These are phyloP conservation scores for Discostella stelligeroides DNA, from an alignment of 108 stramenopile genomes.

Conservation along the genomic window DNA sequence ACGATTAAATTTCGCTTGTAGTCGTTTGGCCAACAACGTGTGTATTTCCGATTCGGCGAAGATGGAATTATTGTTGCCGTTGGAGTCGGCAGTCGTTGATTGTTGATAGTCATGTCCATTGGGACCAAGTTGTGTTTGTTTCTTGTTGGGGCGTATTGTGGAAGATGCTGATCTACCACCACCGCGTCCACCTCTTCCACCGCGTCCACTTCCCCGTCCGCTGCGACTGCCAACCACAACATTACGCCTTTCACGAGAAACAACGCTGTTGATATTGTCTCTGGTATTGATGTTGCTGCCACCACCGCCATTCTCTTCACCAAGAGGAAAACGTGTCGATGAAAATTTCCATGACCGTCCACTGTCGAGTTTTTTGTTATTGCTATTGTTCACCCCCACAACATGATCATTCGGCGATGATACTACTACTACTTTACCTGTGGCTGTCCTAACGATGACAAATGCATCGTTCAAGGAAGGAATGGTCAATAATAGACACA, in stretches of 20 bases:
- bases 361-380: too few relatives aligned
- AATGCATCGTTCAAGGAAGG: too few relatives aligned
- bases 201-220: constrained; percentile 17
- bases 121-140: constrained; percentile 57
- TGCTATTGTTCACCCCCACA: too few relatives aligned
- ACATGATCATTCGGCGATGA: too few relatives aligned
- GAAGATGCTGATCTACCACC: neutral
- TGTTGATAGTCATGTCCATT: constrained; percentile 69
- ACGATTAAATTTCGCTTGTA: constrained; percentile 60
- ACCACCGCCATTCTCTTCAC: too few relatives aligned
- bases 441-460: too few relatives aligned
- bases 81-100: constrained; percentile 43
- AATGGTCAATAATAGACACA: too few relatives aligned
- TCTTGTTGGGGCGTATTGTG: neutral
- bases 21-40: constrained; percentile 51
- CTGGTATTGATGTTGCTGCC: too few relatives aligned
- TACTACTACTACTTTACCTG: too few relatives aligned
- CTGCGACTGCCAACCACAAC: constrained; percentile 14
- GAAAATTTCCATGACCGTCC: too few relatives aligned
- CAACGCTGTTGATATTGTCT: too few relatives aligned
- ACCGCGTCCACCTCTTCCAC: constrained; percentile 14
- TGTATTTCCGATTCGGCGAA: constrained; percentile 56
- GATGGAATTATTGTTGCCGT: constrained; percentile 25
- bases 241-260: constrained; percentile 13
- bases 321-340: too few relatives aligned